These are phyloP conservation scores for Cryptosporidium ryanae DNA, from an alignment of 169 alveolate species.

Conservation along the genomic window DNA sequence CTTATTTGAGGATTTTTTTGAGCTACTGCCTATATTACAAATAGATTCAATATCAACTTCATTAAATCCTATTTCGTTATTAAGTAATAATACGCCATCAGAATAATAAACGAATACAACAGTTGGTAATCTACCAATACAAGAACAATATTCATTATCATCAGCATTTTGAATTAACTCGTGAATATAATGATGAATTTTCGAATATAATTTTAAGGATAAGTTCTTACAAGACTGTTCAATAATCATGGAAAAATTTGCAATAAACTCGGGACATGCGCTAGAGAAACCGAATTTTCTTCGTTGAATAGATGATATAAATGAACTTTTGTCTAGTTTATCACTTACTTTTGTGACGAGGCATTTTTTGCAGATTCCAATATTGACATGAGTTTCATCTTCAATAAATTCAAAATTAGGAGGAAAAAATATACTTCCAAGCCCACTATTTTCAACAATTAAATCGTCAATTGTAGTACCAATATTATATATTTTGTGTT, in stretches of 20 bases:
- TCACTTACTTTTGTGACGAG: neutral
- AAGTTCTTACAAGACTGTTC: constrained; percentile 58
- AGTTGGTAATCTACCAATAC: constrained; percentile 58
- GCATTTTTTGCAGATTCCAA: neutral
- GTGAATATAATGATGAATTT: constrained; percentile 52
- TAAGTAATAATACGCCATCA: constrained; percentile 72
- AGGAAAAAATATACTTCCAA: neutral
- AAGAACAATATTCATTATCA: constrained; percentile 75
- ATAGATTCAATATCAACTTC: constrained; percentile 76
- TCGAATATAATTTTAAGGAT: constrained; percentile 74
- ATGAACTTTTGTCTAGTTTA: neutral
- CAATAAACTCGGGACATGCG: neutral
- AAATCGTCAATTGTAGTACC: neutral
- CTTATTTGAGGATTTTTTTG: constrained; percentile 23
- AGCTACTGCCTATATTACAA: constrained; percentile 78
- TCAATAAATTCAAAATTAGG: neutral
- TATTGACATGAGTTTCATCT: neutral
- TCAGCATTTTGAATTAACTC: constrained; percentile 81
- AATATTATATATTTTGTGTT: neutral
- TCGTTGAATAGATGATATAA: constrained; percentile 2
- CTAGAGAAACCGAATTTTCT: constrained; percentile 23
- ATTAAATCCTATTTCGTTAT: constrained; percentile 79
- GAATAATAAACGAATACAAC: constrained; percentile 47
- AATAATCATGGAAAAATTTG: constrained; percentile 23
- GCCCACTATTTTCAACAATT: neutral